phyloP scores from a whole-genome alignment of 2,329 filamentous ascomycete species.

The Arthrobotrys entomopaga region DNA sequence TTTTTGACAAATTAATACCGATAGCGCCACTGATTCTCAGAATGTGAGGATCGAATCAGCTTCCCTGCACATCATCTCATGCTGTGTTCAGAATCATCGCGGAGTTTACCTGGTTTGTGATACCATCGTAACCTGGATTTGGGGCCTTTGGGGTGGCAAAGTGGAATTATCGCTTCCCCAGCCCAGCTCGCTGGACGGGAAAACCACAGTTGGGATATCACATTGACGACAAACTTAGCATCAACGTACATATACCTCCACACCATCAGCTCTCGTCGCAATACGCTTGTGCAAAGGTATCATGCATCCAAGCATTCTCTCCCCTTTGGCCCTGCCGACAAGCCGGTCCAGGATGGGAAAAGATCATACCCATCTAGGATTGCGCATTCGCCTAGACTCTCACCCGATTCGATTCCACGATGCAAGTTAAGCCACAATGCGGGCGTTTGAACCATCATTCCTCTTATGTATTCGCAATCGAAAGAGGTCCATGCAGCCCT shows the following conservation, averaged over 20 bases:
- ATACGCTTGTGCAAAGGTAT: conserved; percentile 9
- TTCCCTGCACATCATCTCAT: conserved; percentile 1
- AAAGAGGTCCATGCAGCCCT: conserved; percentile 38
- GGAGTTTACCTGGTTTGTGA: conserved; percentile 34
- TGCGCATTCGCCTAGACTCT: conserved; percentile 22
- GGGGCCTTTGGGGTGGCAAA: no score
- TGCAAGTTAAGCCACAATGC: conserved; percentile 26
- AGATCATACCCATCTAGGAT: conserved; percentile 11
- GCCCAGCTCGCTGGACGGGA: no score
- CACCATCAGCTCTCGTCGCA: conserved; percentile 13
- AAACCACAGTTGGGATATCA: no score
- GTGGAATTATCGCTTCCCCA: no score
- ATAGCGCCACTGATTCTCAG: no score
- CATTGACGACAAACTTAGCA: no score
- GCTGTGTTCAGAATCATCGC: not conserved
- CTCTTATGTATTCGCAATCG: conserved; percentile 3
- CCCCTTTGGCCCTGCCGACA: not conserved
- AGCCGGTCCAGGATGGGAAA: conserved; percentile 27
- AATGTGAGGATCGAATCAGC: not conserved
- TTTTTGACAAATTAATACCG: no score
- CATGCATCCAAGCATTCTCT: no score
- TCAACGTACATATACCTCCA: no score
- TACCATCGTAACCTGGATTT: conserved; percentile 18
- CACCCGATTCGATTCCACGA: conserved; percentile 17
- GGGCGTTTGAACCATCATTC: conserved; percentile 15